Conservation (phyloP, 176 grass and related monocot genomes). For the Phoenix dactylifera region DNA sequence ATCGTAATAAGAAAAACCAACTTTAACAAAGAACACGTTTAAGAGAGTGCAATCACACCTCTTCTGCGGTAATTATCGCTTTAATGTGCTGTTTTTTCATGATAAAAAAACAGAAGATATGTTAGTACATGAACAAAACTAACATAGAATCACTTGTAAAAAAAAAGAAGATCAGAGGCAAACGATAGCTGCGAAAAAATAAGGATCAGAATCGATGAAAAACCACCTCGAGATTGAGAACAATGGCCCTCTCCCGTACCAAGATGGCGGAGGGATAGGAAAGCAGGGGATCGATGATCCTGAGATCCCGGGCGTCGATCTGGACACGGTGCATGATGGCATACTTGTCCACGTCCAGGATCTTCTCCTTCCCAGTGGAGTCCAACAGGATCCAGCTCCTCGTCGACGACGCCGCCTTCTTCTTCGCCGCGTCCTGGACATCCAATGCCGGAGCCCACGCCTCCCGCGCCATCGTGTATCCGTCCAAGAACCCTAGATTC, state of each 20-base stretch:
- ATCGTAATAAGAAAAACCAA: neutral
- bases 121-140: too few relatives aligned
- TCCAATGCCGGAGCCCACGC: neutral
- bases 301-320: neutral
- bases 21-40: neutral
- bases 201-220: neutral
- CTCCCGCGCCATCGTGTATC: neutral
- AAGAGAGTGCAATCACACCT: neutral
- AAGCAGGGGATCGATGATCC: conserved; percentile 3
- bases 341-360: conserved; percentile 5
- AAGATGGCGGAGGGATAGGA: neutral
- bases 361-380: neutral
- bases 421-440: neutral
- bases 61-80: conserved; percentile 6
- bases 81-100: neutral
- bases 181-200: neutral
- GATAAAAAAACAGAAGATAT: neutral
- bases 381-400: conserved; percentile 8
- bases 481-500: neutral
- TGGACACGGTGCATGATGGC: conserved; percentile 10
- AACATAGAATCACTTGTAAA: neutral
- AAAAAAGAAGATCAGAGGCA: neutral
- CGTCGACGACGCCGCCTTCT: neutral
- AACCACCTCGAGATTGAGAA: conserved; percentile 9
- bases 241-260: neutral